These are phyloP conservation scores for Candida berthetii DNA, from an alignment of 805 yeast species.

Conservation along the genomic window DNA sequence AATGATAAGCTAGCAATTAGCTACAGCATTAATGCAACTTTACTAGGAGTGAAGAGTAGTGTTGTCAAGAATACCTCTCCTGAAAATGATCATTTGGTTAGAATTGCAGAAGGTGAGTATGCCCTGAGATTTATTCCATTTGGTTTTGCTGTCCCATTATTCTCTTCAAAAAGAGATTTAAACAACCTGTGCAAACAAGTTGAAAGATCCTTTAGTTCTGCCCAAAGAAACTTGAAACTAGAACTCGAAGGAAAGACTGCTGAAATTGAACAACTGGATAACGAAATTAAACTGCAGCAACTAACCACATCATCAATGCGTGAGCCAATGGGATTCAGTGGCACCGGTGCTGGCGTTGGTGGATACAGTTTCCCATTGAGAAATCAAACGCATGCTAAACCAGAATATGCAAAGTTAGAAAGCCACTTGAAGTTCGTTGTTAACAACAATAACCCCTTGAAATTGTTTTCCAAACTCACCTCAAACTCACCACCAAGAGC, in stretches of 20 bases:
- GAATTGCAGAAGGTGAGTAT: slow-evolving; percentile 29
- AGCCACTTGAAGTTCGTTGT: slow-evolving; percentile 5
- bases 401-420: slow-evolving; percentile 14
- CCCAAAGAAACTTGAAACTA: slow-evolving; percentile 11
- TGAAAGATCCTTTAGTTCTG: slow-evolving; percentile 11
- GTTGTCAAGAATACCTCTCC: background rate
- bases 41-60: slow-evolving; percentile 34
- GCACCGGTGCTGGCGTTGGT: background rate
- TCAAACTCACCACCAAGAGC: background rate
- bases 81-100: slow-evolving; percentile 15
- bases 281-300: slow-evolving; percentile 12
- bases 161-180: slow-evolving; percentile 8
- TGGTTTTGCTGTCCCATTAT: slow-evolving; percentile 23
- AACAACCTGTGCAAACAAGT: slow-evolving; percentile 5
- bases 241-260: slow-evolving; percentile 9
- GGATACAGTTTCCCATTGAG: slow-evolving; percentile 15
- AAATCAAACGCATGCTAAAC: slow-evolving; percentile 9
- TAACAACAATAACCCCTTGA: background rate
- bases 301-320: slow-evolving; percentile 1
- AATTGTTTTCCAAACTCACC: slow-evolving; percentile 1
- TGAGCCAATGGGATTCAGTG: background rate
- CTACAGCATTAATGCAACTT: slow-evolving; percentile 50
- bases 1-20: slow-evolving; percentile 40
- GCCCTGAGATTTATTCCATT: slow-evolving; percentile 33
- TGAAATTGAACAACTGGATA: slow-evolving; percentile 10